Conservation (phyloP, 495 filamentous ascomycete genomes). For the Halenospora varia region DNA sequence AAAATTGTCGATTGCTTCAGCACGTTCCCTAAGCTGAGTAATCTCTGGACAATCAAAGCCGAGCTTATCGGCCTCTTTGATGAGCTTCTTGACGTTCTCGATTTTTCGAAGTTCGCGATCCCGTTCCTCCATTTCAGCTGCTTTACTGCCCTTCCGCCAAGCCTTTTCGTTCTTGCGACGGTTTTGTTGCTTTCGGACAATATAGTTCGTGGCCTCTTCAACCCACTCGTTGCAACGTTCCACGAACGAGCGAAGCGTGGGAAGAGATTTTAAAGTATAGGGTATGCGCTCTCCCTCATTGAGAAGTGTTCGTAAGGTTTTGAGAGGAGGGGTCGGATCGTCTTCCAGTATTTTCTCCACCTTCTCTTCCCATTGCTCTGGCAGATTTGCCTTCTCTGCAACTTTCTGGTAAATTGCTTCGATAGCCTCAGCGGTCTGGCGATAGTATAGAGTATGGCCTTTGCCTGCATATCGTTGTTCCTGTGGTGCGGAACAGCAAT, state of each 20-base stretch:
- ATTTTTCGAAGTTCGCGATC: constrained; percentile 86
- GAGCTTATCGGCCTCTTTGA: constrained; percentile 79
- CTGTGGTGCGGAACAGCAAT: constrained; percentile 70
- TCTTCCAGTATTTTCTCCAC: constrained; percentile 79
- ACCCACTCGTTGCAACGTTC: constrained; percentile 97
- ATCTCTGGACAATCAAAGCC: constrained; percentile 96
- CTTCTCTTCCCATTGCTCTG: constrained; percentile 89
- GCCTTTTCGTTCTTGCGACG: constrained; percentile 94
- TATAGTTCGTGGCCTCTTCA: constrained; percentile 95
- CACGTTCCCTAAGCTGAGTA: constrained; percentile 77
- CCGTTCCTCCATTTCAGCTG: constrained; percentile 81
- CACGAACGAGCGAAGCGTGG: constrained; percentile 81
- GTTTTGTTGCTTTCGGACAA: constrained; percentile 96
- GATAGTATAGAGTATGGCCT: constrained; percentile 67
- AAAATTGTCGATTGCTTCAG: constrained; percentile 81
- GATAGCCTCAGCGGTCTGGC: constrained; percentile 69
- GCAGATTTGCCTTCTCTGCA: constrained; percentile 78
- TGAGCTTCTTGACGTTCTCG: constrained; percentile 80
- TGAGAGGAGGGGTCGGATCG: constrained; percentile 77
- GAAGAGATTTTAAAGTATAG: constrained; percentile 81
- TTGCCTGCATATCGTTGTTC: constrained; percentile 55
- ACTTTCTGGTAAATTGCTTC: constrained; percentile 66
- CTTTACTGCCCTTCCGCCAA: constrained; percentile 72
- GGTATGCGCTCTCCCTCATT: constrained; percentile 97
- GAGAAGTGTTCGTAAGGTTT: constrained; percentile 76